Conservation (phyloP, 768 basidiomycete genomes). For the Suillus ampliporus region DNA sequence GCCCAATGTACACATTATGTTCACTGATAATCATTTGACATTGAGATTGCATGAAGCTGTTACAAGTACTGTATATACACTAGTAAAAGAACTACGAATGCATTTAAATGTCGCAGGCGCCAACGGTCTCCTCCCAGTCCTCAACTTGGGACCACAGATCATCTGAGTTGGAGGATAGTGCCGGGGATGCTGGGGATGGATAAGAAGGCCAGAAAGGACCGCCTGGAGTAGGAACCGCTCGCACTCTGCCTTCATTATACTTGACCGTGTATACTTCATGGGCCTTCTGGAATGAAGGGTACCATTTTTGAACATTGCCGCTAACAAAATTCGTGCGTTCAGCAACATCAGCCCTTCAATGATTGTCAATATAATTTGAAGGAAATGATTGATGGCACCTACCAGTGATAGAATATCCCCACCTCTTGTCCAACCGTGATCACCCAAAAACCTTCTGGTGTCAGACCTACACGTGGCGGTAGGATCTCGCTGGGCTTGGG, state of each 20-base stretch:
- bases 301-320: neutral
- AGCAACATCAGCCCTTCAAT: neutral
- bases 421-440: constrained; percentile 9
- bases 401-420: constrained; percentile 1
- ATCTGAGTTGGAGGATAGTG: neutral
- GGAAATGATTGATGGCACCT: neutral
- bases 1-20: too few species aligned
- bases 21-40: too few species aligned
- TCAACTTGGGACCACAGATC: constrained; percentile 1
- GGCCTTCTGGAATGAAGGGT: neutral
- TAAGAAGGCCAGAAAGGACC: constrained; percentile 5
- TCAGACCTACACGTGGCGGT: too few species aligned
- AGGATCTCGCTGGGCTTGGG: too few species aligned
- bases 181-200: neutral
- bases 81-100: too few species aligned
- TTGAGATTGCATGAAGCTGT: too few species aligned
- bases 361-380: neutral
- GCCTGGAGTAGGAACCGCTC: neutral
- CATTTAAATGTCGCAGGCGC: too few species aligned
- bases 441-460: constrained; percentile 3
- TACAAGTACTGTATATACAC: too few species aligned
- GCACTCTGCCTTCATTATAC: neutral
- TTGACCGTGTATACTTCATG: neutral
- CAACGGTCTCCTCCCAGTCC: neutral
- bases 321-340: neutral